phyloP scores from a whole-genome alignment of 345 rosid species.

The Eucalyptus pumila region DNA sequence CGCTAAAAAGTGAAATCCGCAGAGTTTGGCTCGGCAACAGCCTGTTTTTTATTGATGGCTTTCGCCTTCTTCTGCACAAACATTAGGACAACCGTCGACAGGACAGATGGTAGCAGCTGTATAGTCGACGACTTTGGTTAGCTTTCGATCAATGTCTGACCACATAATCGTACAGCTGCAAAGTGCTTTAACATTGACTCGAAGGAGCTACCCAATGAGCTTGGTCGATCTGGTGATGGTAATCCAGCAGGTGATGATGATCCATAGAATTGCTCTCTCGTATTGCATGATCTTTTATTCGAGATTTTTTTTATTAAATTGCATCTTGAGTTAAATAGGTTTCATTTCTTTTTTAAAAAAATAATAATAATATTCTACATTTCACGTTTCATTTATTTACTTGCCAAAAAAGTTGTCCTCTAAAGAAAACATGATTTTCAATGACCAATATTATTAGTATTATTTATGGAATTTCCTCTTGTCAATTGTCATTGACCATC shows the following conservation, averaged over 20 bases:
- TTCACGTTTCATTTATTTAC: not conserved
- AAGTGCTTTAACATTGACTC: not conserved
- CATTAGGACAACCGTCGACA: not conserved
- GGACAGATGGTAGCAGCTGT: not conserved
- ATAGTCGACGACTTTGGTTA: not conserved
- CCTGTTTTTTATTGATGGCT: not conserved
- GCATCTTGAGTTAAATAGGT: not conserved
- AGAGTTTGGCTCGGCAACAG: not conserved
- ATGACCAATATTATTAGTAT: too few relatives aligned
- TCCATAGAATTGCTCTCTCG: not conserved
- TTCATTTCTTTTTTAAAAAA: not conserved
- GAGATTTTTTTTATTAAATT: not conserved
- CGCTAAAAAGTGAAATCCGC: not conserved
- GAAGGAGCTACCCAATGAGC: not conserved
- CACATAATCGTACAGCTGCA: not conserved
- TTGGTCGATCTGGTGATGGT: not conserved
- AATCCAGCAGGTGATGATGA: not conserved
- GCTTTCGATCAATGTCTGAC: not conserved
- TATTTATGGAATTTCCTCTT: accelerated
- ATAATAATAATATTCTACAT: not conserved
- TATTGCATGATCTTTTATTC: accelerated
- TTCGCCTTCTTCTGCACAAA: not conserved
- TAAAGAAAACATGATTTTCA: not conserved
- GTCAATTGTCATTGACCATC: not conserved
- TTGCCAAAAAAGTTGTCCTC: not conserved